Base-by-base conservation (phyloP, 768 basidiomycete species). In the Phanerochaete sordida region DNA sequence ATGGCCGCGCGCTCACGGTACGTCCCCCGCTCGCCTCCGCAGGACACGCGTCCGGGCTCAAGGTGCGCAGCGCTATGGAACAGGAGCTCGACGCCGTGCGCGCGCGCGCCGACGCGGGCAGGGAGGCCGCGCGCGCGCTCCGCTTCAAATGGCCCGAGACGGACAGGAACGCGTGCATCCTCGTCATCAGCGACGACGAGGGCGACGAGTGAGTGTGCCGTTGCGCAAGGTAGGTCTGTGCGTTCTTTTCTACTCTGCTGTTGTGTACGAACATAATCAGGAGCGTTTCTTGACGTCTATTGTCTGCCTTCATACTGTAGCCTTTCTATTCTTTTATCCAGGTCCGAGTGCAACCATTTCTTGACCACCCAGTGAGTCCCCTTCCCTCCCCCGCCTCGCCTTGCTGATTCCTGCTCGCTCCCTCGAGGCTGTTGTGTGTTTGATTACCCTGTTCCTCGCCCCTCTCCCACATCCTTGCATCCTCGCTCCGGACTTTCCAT, bases 1-100 rank as follows among this genome's bases (percentile, higher is more conserved):
- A 77, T 85, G 75, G 76, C 79, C 47, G 78, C 82, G 70, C 76
- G 75, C 64, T 79, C 73, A 63, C 77, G 82, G 84, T 86, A 76
- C 62, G 70, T 62, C 37, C 26, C 27, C 12, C 43, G 15, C 23
- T 37, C 16, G 12, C n/a, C 6, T 27, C 23, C 33, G 37, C 24
- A 43, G 30, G 30, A 12, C 37, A 15, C 3, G 30, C 44, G 47
- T 54, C 39, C 39, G 49, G 45, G 61, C 60, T 62, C 27, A 66
- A 54, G 51, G 12, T 3, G 26, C 24, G 31, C 66, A 77, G 77
- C 70, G 68, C 68, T 63, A 72, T 73, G 69, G 79, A 79, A 61
- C 72, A 72, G 59, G 73, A 72, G 51, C 46, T 68, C 33, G 62
- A 65, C 56, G 35, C 59, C 21, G 21, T 56, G 23, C 23, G 21